phyloP scores from a whole-genome alignment of 2,329 filamentous ascomycete species.

The Aureobasidium uvarum region DNA sequence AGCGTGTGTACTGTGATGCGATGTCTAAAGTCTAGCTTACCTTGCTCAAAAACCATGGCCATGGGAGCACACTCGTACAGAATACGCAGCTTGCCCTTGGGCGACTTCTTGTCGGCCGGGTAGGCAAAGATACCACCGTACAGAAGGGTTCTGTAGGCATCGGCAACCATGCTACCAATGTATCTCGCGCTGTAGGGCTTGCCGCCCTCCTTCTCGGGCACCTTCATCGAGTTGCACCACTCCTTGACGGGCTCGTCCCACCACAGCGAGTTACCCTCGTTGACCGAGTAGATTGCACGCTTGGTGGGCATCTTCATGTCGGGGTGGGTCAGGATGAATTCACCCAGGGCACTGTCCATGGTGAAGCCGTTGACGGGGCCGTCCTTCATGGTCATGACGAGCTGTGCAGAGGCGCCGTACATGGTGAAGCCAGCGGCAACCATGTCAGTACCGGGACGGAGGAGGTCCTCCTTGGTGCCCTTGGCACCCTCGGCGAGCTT shows the following conservation, averaged over 20 bases:
- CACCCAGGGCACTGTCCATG: constrained; percentile 90
- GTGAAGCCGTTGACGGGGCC: constrained; percentile 96
- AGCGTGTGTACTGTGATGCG: not conserved
- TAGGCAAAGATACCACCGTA: constrained; percentile 99
- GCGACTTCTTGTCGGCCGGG: constrained; percentile 95
- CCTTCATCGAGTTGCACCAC: constrained; percentile 89
- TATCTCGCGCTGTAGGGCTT: constrained; percentile 96
- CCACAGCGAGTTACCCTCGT: constrained; percentile 97
- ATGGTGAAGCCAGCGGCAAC: constrained; percentile 98
- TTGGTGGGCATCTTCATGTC: constrained; percentile 82
- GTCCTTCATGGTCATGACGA: constrained; percentile 95
- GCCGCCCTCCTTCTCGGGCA: constrained; percentile 62
- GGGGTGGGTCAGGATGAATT: constrained; percentile 98
- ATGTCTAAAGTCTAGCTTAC: constrained; percentile 54
- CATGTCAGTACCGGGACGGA: constrained; percentile 86
- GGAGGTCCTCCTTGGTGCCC: constrained; percentile 78
- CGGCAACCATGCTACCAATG: constrained; percentile 97
- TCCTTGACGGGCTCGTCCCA: constrained; percentile 85
- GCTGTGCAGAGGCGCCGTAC: constrained; percentile 95
- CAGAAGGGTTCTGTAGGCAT: constrained; percentile 90
- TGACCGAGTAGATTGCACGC: constrained; percentile 92
- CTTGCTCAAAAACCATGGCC: constrained; percentile 99
- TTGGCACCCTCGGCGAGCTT: constrained; percentile 75
- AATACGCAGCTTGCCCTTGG: constrained; percentile 96
- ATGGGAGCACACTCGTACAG: constrained; percentile 98